phyloP scores from a whole-genome alignment of 768 basidiomycete species.

The Amanita jacksonii region DNA sequence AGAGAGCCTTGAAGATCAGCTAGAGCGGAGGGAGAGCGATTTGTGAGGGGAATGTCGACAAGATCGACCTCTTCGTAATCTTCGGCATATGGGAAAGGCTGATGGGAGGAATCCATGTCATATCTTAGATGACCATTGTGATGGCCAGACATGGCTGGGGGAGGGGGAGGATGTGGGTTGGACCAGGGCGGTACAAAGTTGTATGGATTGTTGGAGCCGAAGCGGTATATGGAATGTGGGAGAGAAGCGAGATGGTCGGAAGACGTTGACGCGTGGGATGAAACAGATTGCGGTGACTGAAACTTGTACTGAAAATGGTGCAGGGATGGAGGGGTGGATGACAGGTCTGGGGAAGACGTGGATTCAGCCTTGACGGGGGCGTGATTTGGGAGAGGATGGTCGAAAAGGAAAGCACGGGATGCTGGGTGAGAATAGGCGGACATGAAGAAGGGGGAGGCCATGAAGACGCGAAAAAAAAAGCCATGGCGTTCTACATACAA shows the following conservation, averaged over 20 bases:
- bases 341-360: slow-evolving; percentile 34
- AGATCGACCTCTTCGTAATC: slow-evolving; percentile 55
- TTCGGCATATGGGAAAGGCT: slow-evolving; percentile 46
- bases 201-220: slow-evolving; percentile 18
- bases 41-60: slow-evolving; percentile 29
- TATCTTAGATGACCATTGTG: slow-evolving; percentile 1
- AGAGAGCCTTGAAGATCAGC: slow-evolving; percentile 15
- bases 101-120: slow-evolving; percentile 10
- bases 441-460: no score
- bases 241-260: slow-evolving; percentile 21
- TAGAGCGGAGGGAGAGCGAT: slow-evolving; percentile 12
- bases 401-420: slow-evolving; percentile 15
- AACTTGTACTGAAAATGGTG: slow-evolving; percentile 30
- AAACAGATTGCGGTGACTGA: slow-evolving; percentile 17
- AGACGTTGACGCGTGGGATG: slow-evolving; percentile 22
- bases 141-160: neutral
- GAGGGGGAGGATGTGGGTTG: slow-evolving; percentile 12
- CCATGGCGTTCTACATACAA: neutral
- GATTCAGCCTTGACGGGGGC: slow-evolving; percentile 33
- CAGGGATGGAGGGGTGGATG: slow-evolving; percentile 22
- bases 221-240: slow-evolving; percentile 26
- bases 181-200: slow-evolving; percentile 22
- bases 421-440: no score
- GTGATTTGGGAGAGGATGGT: slow-evolving; percentile 9
- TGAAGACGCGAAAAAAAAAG: no score